phyloP scores from a whole-genome alignment of 192 early-diverging fungal species.

The Spizellomyces sp. region DNA sequence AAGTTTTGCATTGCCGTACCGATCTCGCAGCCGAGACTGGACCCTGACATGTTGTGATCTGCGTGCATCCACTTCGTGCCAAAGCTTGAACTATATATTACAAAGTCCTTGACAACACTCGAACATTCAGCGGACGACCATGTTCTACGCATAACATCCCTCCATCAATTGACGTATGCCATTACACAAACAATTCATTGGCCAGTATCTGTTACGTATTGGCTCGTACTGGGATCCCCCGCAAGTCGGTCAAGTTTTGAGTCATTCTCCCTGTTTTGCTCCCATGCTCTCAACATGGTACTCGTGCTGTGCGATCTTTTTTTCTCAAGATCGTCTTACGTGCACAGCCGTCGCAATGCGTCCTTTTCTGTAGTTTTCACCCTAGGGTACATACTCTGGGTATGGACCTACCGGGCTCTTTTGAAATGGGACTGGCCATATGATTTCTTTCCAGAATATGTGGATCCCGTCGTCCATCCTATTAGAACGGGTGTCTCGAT shows the following conservation, averaged over 20 bases:
- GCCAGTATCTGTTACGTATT: background rate
- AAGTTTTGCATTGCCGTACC: too few species aligned
- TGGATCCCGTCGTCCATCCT: background rate
- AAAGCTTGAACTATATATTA: too few species aligned
- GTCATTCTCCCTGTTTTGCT: background rate
- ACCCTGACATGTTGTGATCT: too few species aligned
- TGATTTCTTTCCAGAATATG: background rate
- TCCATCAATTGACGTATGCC: background rate
- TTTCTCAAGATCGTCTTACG: background rate
- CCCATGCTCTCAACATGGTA: background rate
- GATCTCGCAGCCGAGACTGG: too few species aligned
- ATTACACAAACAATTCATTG: slow-evolving; percentile 1
- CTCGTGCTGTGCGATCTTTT: background rate
- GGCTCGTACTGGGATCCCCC: background rate
- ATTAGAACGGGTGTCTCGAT: too few species aligned
- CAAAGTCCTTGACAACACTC: too few species aligned
- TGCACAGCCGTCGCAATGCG: background rate
- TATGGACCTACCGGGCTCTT: background rate
- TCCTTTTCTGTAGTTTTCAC: background rate
- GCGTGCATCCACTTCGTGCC: too few species aligned
- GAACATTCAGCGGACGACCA: too few species aligned
- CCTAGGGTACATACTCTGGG: background rate
- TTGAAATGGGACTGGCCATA: slow-evolving; percentile 1
- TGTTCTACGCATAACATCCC: too few species aligned
- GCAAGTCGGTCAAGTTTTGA: background rate